Evolutionary conservation across 2,329 filamentous ascomycete species (phyloP).

Genomic region (Dothideomycetes sp.): DNA sequence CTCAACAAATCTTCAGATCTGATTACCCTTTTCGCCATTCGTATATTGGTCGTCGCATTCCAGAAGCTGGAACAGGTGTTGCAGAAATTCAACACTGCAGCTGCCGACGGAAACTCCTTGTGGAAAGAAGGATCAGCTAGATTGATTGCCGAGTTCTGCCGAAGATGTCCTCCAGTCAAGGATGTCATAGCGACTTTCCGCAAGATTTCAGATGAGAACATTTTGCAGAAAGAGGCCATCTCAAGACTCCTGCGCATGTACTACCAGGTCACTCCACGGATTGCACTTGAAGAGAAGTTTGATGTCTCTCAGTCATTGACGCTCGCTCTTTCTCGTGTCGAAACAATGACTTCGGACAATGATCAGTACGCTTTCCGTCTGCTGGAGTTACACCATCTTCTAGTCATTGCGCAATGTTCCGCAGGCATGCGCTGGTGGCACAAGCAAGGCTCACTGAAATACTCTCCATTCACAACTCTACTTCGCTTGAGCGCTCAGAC

Average conservation of each 20-base stretch:
- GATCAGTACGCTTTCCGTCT: slow-evolving; percentile 46
- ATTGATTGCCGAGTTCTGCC: slow-evolving; percentile 65
- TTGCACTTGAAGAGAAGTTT: slow-evolving; percentile 75
- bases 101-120: slow-evolving; percentile 34
- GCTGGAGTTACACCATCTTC: slow-evolving; percentile 71
- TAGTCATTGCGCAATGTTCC: slow-evolving; percentile 71
- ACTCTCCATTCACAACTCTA: slow-evolving; percentile 65
- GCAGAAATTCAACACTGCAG: slow-evolving; percentile 48
- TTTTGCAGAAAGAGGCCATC: slow-evolving; percentile 69
- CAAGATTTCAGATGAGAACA: slow-evolving; percentile 55
- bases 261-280: slow-evolving; percentile 70
- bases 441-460: slow-evolving; percentile 52
- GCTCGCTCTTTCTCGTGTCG: slow-evolving; percentile 54
- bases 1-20: slow-evolving; percentile 69
- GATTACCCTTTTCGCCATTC: slow-evolving; percentile 73
- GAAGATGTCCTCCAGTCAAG: slow-evolving; percentile 71
- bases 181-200: slow-evolving; percentile 69
- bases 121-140: slow-evolving; percentile 64
- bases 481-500: slow-evolving; percentile 47
- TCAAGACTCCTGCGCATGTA: slow-evolving; percentile 74
- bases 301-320: slow-evolving; percentile 74
- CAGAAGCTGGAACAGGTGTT: slow-evolving; percentile 64
- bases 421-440: slow-evolving; percentile 86
- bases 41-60: slow-evolving; percentile 68
- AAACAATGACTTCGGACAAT: slow-evolving; percentile 25